Evolutionary conservation across 1,139 yeast species (phyloP), one percentile per base, ranked within the genome.

Genomic region (Keqinozyma sinolaborantium): DNA sequence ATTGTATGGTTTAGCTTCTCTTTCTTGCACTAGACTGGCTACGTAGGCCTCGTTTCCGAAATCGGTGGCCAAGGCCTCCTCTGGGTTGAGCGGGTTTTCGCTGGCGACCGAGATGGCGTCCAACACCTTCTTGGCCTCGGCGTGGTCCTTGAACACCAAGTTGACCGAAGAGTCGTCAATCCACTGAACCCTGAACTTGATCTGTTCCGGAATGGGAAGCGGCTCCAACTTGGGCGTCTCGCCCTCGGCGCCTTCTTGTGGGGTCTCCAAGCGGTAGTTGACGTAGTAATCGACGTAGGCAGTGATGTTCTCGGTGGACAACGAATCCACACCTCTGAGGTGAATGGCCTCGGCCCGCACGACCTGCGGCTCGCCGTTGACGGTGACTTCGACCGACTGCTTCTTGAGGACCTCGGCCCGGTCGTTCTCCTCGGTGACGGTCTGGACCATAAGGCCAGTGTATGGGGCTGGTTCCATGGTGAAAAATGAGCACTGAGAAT

Each of bases 241-340:
- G 13, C 33, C 37, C 10, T 35, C 47, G 11, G 53, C 52, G 15
- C 40, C 45, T 14, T 45, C 48, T 9, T 31, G 25, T 13, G 25
- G 29, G 10, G 7, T 18, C 10, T 18, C 21, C 10, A 7, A 7
- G 12, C 30, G 47, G 38, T 59, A 64, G 42, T 75, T 75, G 30
- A 78, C 48, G 45, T 74, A 71, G 34, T 60, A 56, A 33, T 74
- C 75, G 12, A 81, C 55, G 47, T 69, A 83, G 12, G 66, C 56
- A 47, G 78, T 77, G 39, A 83, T 74, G 35, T 81, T 83, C 28
- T 72, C 68, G 2, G 87, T 80, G 25, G 83, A 73, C 39, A 83
- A 60, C 31, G 71, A 77, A 41, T 83, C 87, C 2, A 83, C 92
- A 13, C 94, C 94, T 30, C 60, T 52, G 3, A 83, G 40, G 34